Percentiles rank a stretch among this genome's conserved stretches.
These are phyloP conservation scores for Pyrenophora teres DNA, from an alignment of 2,329 filamentous ascomycete species.

Conservation along the genomic window DNA sequence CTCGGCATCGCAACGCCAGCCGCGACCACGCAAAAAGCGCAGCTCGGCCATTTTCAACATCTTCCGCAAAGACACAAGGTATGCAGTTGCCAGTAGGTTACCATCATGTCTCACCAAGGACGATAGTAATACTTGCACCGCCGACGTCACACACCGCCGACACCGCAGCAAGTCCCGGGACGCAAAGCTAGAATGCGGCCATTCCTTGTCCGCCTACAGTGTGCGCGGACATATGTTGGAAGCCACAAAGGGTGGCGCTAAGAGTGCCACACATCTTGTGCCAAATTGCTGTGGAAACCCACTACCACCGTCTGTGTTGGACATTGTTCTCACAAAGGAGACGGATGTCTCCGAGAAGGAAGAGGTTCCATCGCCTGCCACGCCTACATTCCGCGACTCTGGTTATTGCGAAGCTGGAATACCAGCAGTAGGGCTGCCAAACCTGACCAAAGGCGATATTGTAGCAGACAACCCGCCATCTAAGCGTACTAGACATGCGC, in stretches of 20 bases:
- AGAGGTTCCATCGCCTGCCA: slow-evolving; percentile 18
- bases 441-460: slow-evolving; percentile 6
- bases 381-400: slow-evolving; percentile 27
- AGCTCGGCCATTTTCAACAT: slow-evolving; percentile 38
- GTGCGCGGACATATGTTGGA: slow-evolving; percentile 44
- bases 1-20: slow-evolving; percentile 24
- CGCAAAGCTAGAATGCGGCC: slow-evolving; percentile 39
- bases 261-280: slow-evolving; percentile 32
- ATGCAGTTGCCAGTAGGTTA: slow-evolving; percentile 4
- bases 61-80: slow-evolving; percentile 41
- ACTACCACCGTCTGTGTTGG: slow-evolving; percentile 48
- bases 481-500: slow-evolving; percentile 18
- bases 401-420: slow-evolving; percentile 35
- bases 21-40: slow-evolving; percentile 33
- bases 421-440: slow-evolving; percentile 28
- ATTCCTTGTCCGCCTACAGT: slow-evolving; percentile 34
- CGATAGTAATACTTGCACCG: slow-evolving; percentile 29
- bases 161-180: slow-evolving; percentile 31
- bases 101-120: slow-evolving; percentile 19
- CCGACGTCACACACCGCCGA: slow-evolving; percentile 31
- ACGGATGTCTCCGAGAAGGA: slow-evolving; percentile 33
- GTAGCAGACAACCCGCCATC: slow-evolving; percentile 13
- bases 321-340: slow-evolving; percentile 46
- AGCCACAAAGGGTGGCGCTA: slow-evolving; percentile 37
- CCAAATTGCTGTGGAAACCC: slow-evolving; percentile 50